phyloP scores from a whole-genome alignment of 768 basidiomycete species.

The Lepiota venenata region DNA sequence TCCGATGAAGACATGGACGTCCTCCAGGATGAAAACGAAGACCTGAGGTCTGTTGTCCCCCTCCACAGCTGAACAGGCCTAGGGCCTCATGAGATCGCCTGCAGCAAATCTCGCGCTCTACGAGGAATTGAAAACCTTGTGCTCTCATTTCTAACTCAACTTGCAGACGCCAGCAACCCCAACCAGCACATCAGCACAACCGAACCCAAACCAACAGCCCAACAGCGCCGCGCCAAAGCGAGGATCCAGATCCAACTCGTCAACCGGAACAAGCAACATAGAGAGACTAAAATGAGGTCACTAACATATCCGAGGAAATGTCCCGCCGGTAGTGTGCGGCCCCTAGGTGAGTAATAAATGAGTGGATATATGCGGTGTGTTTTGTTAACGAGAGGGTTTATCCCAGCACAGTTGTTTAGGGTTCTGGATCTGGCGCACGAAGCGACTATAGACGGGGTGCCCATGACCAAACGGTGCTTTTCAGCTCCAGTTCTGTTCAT shows the following conservation, averaged over 20 bases:
- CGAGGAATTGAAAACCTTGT: constrained; percentile 33
- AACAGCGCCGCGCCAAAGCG: constrained; percentile 12
- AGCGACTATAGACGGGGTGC: constrained; percentile 48
- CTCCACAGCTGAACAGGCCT: not conserved
- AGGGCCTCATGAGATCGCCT: not conserved
- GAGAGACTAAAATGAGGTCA: constrained; percentile 18
- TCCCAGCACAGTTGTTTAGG: constrained; percentile 63
- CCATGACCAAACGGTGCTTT: constrained; percentile 61
- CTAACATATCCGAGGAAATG: constrained; percentile 34
- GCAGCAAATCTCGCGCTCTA: constrained; percentile 15
- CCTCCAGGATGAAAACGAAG: not conserved
- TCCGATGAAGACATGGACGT: not conserved
- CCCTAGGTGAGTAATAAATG: constrained; percentile 30
- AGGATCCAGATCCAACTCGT: constrained; percentile 32
- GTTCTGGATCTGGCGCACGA: constrained; percentile 71
- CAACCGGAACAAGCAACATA: constrained; percentile 27
- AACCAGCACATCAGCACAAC: constrained; percentile 15
- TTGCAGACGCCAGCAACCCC: constrained; percentile 17
- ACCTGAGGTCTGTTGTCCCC: not conserved
- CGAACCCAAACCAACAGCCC: constrained; percentile 2
- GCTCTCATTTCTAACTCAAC: constrained; percentile 32
- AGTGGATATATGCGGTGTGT: constrained; percentile 14
- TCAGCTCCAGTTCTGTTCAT: not conserved
- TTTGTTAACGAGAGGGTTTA: constrained; percentile 3
- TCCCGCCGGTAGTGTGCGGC: constrained; percentile 32